Evolutionary conservation across 371 early-diverging fungal species (phyloP).

Genomic region (Mortierella sp.): DNA sequence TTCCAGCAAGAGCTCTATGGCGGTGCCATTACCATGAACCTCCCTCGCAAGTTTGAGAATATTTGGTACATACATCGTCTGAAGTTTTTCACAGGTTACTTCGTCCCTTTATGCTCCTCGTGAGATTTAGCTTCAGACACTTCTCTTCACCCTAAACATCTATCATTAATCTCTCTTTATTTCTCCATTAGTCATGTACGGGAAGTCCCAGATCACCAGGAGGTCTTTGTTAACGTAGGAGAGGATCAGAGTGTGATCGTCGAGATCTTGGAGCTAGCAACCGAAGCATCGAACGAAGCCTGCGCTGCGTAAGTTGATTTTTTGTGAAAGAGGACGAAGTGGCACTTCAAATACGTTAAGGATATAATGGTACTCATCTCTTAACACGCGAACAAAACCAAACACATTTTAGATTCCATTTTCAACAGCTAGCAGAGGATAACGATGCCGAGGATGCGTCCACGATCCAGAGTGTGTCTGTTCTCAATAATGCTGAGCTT

Average conservation of each 20-base stretch:
- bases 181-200: constrained; percentile 71
- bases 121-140: too few species aligned
- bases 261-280: constrained; percentile 80
- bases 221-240: constrained; percentile 81
- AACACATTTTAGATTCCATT: constrained; percentile 85
- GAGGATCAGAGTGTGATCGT: constrained; percentile 87
- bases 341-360: too few species aligned
- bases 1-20: constrained; percentile 69
- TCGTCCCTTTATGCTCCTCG: too few species aligned
- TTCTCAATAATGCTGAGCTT: constrained; percentile 48
- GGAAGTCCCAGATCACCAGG: constrained; percentile 91
- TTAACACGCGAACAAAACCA: too few species aligned
- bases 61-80: constrained; percentile 61
- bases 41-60: constrained; percentile 71
- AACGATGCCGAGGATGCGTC: constrained; percentile 74
- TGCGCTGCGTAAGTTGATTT: constrained; percentile 63
- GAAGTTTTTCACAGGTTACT: too few species aligned
- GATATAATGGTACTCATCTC: too few species aligned
- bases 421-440: constrained; percentile 79
- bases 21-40: constrained; percentile 70
- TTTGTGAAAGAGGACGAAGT: too few species aligned
- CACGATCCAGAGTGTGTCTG: constrained; percentile 48
- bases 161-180: background rate
- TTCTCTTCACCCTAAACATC: background rate
- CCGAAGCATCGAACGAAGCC: constrained; percentile 61